phyloP scores from a whole-genome alignment of 345 rosid genomes.

The Lepidium africanum region DNA sequence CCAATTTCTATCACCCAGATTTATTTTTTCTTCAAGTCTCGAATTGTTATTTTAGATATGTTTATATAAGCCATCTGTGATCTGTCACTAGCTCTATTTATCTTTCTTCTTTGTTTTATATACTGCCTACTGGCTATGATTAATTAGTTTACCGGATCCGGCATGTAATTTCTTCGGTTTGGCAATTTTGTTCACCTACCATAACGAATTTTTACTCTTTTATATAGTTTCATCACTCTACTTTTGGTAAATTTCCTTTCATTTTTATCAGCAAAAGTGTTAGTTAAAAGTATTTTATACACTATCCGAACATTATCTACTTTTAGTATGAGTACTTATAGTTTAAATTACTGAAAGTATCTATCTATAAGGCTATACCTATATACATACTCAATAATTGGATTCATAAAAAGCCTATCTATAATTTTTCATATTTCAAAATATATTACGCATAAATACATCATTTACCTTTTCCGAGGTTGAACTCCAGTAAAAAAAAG shows the following conservation, averaged over 20 bases:
- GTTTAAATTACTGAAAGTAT: background rate
- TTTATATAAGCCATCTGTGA: background rate
- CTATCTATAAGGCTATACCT: no score
- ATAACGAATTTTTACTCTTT: constrained; percentile 22
- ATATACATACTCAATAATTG: no score
- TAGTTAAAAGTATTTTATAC: background rate
- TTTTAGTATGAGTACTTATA: background rate
- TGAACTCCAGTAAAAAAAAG: no score
- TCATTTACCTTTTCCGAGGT: no score
- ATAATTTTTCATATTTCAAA: no score
- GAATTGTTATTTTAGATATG: no score
- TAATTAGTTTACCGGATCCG: background rate
- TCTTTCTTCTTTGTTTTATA: background rate
- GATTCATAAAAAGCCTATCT: no score
- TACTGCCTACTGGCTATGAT: background rate
- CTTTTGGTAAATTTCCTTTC: background rate
- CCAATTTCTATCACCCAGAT: no score
- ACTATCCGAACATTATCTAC: background rate
- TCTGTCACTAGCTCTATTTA: background rate
- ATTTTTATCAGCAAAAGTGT: background rate
- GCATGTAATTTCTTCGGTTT: constrained; percentile 26
- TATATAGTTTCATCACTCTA: background rate
- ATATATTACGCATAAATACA: no score
- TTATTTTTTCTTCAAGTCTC: no score
- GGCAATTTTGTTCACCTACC: constrained; percentile 37